Conservation (phyloP, 352 stramenopile genomes). For the Globisporangium orthogonon region DNA sequence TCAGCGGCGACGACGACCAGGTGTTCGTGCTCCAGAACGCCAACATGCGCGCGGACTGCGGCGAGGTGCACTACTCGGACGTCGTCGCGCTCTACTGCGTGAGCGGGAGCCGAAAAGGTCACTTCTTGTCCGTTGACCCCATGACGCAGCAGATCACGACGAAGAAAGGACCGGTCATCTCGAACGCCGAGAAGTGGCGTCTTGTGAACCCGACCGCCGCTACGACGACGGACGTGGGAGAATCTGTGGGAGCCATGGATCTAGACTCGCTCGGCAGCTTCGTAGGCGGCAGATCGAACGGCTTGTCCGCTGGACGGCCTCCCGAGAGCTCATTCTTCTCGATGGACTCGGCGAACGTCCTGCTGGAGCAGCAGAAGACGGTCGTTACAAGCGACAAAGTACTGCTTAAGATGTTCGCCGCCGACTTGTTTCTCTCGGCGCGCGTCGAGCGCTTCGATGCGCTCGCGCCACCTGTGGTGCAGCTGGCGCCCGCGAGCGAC, state of each 20-base stretch:
- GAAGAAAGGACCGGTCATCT: slow-evolving; percentile 74
- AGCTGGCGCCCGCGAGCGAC: slow-evolving; percentile 46
- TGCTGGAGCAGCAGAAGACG: slow-evolving; percentile 56
- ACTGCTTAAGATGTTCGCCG: slow-evolving; percentile 59
- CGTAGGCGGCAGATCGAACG: neutral
- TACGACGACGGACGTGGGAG: slow-evolving; percentile 13
- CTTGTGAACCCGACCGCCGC: slow-evolving; percentile 52
- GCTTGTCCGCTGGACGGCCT: neutral
- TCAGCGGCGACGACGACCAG: slow-evolving; percentile 69
- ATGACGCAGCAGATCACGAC: slow-evolving; percentile 45
- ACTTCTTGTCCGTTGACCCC: slow-evolving; percentile 69
- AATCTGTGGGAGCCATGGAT: slow-evolving; percentile 8
- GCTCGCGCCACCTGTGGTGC: slow-evolving; percentile 20
- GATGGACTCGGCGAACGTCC: slow-evolving; percentile 25
- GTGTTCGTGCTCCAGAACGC: slow-evolving; percentile 78
- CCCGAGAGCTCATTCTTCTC: slow-evolving; percentile 34
- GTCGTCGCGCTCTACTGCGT: slow-evolving; percentile 75
- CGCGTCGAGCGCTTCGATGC: slow-evolving; percentile 20
- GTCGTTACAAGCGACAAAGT: slow-evolving; percentile 67
- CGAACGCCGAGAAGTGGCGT: slow-evolving; percentile 74
- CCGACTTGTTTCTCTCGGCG: slow-evolving; percentile 52
- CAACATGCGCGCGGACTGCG: slow-evolving; percentile 57
- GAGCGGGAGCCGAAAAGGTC: slow-evolving; percentile 51
- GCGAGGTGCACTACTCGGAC: slow-evolving; percentile 68
- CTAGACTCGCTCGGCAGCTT: neutral